Percentiles rank a stretch among this genome's conserved stretches.
phyloP scores from a whole-genome alignment of 345 rosid genomes.

The sweet orange (Citrus sinensis) region DNA sequence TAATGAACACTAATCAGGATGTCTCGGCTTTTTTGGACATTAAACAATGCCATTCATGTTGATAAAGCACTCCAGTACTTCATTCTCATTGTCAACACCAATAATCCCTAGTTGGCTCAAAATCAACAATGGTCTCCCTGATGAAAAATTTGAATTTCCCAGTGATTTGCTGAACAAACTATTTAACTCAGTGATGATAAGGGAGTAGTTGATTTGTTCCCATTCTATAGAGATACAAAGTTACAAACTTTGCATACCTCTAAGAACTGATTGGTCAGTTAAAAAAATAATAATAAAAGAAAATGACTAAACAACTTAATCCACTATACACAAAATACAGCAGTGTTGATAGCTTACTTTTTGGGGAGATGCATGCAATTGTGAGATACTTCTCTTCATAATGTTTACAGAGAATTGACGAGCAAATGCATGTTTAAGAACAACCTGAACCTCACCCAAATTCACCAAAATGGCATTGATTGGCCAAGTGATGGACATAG shows the following conservation, averaged over 20 bases:
- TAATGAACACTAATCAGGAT: background rate
- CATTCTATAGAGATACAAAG: too few species aligned
- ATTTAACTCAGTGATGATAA: background rate
- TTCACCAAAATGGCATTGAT: conserved; percentile 10
- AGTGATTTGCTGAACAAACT: too few species aligned
- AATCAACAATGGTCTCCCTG: conserved; percentile 7
- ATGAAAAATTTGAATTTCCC: background rate
- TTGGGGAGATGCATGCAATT: conserved; percentile 12
- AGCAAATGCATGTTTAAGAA: background rate
- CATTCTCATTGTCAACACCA: background rate
- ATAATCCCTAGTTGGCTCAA: conserved; percentile 6
- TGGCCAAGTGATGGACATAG: background rate
- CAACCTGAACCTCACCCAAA: background rate
- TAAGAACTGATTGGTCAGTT: background rate
- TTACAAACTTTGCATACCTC: background rate
- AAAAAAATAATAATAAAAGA: background rate
- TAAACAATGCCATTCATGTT: conserved; percentile 2
- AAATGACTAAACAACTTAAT: background rate
- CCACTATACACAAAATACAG: background rate
- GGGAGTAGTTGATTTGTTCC: background rate
- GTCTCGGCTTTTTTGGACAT: background rate
- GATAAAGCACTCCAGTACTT: conserved; percentile 8
- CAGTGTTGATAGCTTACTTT: background rate
- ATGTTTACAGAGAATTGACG: conserved; percentile 11
- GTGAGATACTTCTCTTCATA: conserved; percentile 8